Conservation (phyloP, 116 monocot species). For the Dioscorea cayenensis region DNA sequence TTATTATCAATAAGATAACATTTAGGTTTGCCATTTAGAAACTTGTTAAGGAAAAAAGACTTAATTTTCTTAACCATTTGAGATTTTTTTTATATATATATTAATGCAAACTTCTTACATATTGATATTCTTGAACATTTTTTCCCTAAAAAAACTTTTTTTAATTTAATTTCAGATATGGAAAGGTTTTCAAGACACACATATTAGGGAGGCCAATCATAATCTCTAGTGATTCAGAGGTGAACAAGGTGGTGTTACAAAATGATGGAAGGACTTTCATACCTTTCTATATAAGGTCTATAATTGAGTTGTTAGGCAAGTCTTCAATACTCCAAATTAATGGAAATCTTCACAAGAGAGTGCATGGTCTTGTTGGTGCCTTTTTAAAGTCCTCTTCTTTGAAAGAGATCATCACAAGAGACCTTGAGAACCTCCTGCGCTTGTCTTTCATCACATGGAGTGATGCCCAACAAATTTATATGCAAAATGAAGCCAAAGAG, state of each 20-base stretch:
- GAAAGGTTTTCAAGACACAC: conserved; percentile 70
- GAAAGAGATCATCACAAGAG: conserved; percentile 4
- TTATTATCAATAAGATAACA: too few species aligned
- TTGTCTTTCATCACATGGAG: conserved; percentile 4
- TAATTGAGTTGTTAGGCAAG: conserved; percentile 26
- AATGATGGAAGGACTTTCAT: conserved; percentile 36
- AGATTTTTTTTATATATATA: too few species aligned
- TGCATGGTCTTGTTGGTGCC: conserved; percentile 21
- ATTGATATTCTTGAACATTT: too few species aligned
- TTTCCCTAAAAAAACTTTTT: neutral
- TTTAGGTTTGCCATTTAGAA: too few species aligned
- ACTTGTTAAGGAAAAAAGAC: too few species aligned
- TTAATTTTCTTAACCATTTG: too few species aligned
- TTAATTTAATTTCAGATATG: conserved; percentile 16
- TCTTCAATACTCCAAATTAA: conserved; percentile 19
- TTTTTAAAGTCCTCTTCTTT: conserved; percentile 21
- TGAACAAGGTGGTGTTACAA: conserved; percentile 44
- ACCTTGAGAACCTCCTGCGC: conserved; percentile 5
- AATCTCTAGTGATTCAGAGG: conserved; percentile 45
- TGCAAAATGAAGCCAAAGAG: conserved; percentile 25
- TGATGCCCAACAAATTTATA: conserved; percentile 5
- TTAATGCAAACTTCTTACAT: too few species aligned
- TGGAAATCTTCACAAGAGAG: conserved; percentile 16
- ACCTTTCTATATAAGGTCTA: conserved; percentile 40
- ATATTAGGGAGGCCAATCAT: conserved; percentile 48